phyloP scores from a whole-genome alignment of 768 basidiomycete species.

The Sporobolomyces pararoseus region DNA sequence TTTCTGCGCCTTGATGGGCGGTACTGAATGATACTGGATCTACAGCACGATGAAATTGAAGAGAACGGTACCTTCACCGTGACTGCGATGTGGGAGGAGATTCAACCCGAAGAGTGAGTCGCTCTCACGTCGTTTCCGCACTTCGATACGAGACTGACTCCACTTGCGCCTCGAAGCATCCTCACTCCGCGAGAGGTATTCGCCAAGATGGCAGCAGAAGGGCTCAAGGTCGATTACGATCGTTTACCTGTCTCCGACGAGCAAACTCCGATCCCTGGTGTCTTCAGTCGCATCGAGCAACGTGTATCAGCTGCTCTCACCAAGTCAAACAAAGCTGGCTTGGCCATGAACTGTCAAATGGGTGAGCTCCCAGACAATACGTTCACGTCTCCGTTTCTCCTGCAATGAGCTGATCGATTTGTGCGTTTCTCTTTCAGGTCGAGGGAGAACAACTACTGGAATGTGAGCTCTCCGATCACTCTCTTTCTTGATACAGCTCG shows the following conservation, averaged over 20 bases:
- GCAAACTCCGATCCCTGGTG: conserved; percentile 87
- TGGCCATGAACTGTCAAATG: conserved; percentile 81
- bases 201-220: conserved; percentile 55
- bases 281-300: conserved; percentile 71
- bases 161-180: conserved; percentile 60
- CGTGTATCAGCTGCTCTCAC: conserved; percentile 58
- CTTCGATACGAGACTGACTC: background rate
- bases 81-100: conserved; percentile 90
- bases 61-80: conserved; percentile 83
- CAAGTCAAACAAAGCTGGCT: background rate
- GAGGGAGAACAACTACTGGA: conserved; percentile 78
- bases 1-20: too few species aligned
- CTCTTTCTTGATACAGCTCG: background rate
- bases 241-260: conserved; percentile 73
- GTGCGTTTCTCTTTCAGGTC: conserved; percentile 36
- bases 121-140: background rate
- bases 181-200: conserved; percentile 63
- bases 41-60: conserved; percentile 81
- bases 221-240: conserved; percentile 61
- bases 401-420: too few species aligned
- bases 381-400: conserved; percentile 52
- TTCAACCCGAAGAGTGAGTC: conserved; percentile 50
- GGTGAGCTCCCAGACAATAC: too few species aligned
- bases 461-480: conserved; percentile 53
- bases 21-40: background rate